Base-by-base conservation (phyloP, 2,329 filamentous ascomycete species). In the Aspergillus eucalypticola region DNA sequence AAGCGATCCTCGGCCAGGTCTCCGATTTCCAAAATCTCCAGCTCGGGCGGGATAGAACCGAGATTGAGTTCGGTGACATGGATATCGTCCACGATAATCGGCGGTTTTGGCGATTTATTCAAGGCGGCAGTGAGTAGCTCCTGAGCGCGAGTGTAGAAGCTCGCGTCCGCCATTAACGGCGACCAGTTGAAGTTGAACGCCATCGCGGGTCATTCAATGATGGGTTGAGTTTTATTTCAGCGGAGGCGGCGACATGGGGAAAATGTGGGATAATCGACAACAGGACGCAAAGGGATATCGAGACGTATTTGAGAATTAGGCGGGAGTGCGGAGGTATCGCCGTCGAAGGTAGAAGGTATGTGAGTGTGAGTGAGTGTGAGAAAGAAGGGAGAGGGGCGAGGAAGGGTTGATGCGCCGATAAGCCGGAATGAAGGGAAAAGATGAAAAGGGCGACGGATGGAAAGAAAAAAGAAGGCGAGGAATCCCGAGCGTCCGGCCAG, bases 171-270 rank as follows among this genome's bases (percentile, higher is more conserved):
- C 81, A 96, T 95, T 67, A 99, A 85, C 74, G 95, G 95, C 86
- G 92, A 96, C 95, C 95, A 99, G 91, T 98, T 98, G 90, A 99
- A 99, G 84, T 98, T 98, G 90, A 99, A 99, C 69, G 95, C 95
- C 95, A 99, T 99, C 79, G 64, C 68, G 63, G 67, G 49, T 69
- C 70, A 74, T 74, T 66, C 68, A 70, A 66, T 64, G 48, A 59
- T 49, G 60, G 56, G 25, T 49, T 49, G 39, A 19, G 32, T 53
- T 55, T n/a, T 62, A 44, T 53, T 25, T 60, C 46, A 58, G 41
- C 51, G 41, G 42, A 54, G 25, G 50, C 15, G 56, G 52, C 51
- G 57, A 58, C 42, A 55, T 46, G 41, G 48, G 29, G 39, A 56
- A 46, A 49, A 35, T 39, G 27, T 17, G 21, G 32, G 32, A 29